Base-by-base conservation (phyloP, 805 yeast species). In the Candida suzukii region DNA sequence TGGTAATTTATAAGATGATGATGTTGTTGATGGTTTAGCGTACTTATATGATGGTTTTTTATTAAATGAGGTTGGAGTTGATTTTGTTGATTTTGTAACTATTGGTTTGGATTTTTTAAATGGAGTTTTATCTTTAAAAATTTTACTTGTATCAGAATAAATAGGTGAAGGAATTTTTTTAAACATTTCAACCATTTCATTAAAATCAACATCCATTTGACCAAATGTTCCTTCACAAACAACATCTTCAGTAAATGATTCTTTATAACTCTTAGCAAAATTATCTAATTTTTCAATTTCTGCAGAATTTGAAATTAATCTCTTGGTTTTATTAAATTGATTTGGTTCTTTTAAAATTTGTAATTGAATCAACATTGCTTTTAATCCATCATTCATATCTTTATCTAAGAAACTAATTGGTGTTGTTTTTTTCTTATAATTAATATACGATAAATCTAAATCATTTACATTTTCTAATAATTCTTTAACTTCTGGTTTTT, bases 401-500 rank as follows among this genome's bases (percentile, higher is more conserved):
- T 52, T 51, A 41, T 64, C 65, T 13, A 64, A 37, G 9, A 30
- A 30, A 25, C 56, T 61, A 4, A 54, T 39, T 2, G 65, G 61
- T 21, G 55, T 52, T 10, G 28, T 33, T 17, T 38, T 27, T 14
- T 35, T 37, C 2, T 40, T 42, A 17, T 36, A 36, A 11, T n/a
- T n/a, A 7, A 51, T 46, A 19, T 40, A 12, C 4, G 45, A 38
- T 14, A 56, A 33, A 31, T 52, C 51, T 5, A 44, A 4, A 13
- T 48, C 55, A 2, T 42, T 20, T 1, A 41, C 40, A 10, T 40
- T 32, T 17, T 41, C 36, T 27, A 63, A 47, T 43, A 62, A 48
- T 35, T 56, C 53, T 24, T 48, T 46, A 28, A 61, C 52, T 18
- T 60, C 70, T 0, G 60, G 55, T 21, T 61, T 69, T 6, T 62